Conservation (phyloP, 2,329 filamentous ascomycete genomes). For the Cercospora sp. region DNA sequence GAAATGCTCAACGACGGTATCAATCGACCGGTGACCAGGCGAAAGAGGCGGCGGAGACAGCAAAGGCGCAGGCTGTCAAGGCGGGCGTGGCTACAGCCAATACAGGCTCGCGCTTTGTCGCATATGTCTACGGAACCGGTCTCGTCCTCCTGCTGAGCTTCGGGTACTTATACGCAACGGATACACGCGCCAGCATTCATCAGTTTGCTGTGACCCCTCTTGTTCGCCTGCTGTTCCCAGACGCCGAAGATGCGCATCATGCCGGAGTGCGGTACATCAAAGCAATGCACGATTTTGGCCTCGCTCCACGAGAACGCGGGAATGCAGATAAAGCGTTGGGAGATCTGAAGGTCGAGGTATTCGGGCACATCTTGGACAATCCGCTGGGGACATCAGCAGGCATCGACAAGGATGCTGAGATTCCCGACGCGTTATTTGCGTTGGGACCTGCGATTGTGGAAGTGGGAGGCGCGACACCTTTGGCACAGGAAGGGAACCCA, state of each 20-base stretch:
- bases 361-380: constrained; percentile 74
- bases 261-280: constrained; percentile 70
- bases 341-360: constrained; percentile 64
- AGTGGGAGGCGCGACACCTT: constrained; percentile 84
- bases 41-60: constrained; percentile 4
- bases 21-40: constrained; percentile 20
- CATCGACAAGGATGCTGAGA: constrained; percentile 89
- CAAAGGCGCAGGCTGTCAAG: constrained; percentile 29
- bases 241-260: constrained; percentile 92
- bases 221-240: constrained; percentile 65
- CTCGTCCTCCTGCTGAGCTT: constrained; percentile 50
- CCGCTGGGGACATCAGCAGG: constrained; percentile 94
- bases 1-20: constrained; percentile 17
- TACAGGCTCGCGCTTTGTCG: constrained; percentile 48
- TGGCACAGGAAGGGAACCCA: constrained; percentile 85
- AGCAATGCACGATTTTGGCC: constrained; percentile 67
- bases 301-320: constrained; percentile 83
- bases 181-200: constrained; percentile 56
- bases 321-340: constrained; percentile 53
- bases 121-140: constrained; percentile 56
- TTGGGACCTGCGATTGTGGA: constrained; percentile 86
- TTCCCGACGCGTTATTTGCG: constrained; percentile 80
- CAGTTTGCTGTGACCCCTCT: constrained; percentile 58
- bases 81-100: constrained; percentile 39
- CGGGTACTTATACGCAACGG: constrained; percentile 54